These are phyloP conservation scores for Ogataea nitratoaversa DNA, from an alignment of 805 yeast genomes.

Conservation along the genomic window DNA sequence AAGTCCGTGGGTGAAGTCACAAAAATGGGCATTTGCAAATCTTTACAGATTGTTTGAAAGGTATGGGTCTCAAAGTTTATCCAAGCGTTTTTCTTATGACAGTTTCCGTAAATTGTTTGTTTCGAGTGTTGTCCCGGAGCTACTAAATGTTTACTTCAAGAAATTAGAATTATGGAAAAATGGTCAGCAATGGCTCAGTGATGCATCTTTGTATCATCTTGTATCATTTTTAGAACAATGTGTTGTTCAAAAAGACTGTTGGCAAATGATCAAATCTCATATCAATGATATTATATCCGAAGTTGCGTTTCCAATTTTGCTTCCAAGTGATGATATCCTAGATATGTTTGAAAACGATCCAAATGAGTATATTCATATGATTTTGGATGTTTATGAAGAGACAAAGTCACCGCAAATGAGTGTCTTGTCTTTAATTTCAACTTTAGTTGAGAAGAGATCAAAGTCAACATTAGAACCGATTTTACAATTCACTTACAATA, in stretches of 20 bases:
- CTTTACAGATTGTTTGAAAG: slow-evolving; percentile 65
- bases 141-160: slow-evolving; percentile 57
- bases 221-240: slow-evolving; percentile 61
- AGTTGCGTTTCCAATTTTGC: slow-evolving; percentile 73
- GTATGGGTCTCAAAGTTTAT: slow-evolving; percentile 52
- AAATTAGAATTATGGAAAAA: slow-evolving; percentile 74
- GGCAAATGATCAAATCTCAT: slow-evolving; percentile 70
- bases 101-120: slow-evolving; percentile 55
- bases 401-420: slow-evolving; percentile 69
- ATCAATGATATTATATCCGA: slow-evolving; percentile 60
- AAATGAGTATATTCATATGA: slow-evolving; percentile 79
- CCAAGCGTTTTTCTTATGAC: slow-evolving; percentile 50
- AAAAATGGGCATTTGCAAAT: slow-evolving; percentile 87
- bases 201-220: slow-evolving; percentile 59
- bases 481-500: slow-evolving; percentile 53
- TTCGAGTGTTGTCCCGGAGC: slow-evolving; percentile 64
- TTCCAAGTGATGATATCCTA: slow-evolving; percentile 67
- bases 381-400: slow-evolving; percentile 62
- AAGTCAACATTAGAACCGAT: slow-evolving; percentile 56
- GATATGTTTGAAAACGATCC: slow-evolving; percentile 87
- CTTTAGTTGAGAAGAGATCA: slow-evolving; percentile 66
- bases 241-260: slow-evolving; percentile 54
- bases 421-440: slow-evolving; percentile 66
- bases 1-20: slow-evolving; percentile 68
- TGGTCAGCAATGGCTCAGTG: slow-evolving; percentile 63